These are phyloP conservation scores for Holtermanniella nyarrowii DNA, from an alignment of 768 basidiomycete genomes.

Conservation along the genomic window DNA sequence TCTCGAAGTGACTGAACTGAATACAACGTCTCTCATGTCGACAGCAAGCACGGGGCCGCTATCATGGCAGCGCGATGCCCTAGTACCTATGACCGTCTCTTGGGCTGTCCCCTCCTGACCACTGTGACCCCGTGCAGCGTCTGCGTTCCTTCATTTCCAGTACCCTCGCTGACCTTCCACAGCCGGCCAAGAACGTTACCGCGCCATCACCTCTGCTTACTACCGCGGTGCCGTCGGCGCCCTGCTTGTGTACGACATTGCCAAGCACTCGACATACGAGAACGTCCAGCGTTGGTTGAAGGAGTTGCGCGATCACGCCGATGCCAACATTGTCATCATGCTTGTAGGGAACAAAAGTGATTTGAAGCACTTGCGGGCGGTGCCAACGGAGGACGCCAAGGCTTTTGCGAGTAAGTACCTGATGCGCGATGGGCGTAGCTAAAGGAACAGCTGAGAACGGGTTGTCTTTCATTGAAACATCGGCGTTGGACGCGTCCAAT, in stretches of 20 bases:
- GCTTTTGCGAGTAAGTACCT: constrained; percentile 62
- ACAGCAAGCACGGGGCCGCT: too few species aligned
- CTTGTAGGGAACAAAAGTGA: constrained; percentile 98
- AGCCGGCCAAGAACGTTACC: constrained; percentile 96
- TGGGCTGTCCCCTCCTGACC: too few species aligned
- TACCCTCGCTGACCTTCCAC: constrained; percentile 2
- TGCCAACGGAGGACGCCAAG: constrained; percentile 96
- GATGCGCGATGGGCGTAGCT: not conserved
- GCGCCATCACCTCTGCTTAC: constrained; percentile 96
- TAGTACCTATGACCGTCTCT: too few species aligned
- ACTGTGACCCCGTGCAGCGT: too few species aligned
- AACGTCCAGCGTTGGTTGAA: constrained; percentile 94
- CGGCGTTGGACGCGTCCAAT: constrained; percentile 97
- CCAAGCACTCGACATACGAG: constrained; percentile 59
- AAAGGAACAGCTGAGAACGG: constrained; percentile 64
- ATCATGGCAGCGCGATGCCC: too few species aligned
- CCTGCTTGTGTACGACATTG: constrained; percentile 43
- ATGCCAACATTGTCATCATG: constrained; percentile 80
- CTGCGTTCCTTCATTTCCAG: constrained; percentile 4
- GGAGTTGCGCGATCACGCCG: constrained; percentile 87
- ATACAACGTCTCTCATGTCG: too few species aligned
- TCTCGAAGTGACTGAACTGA: too few species aligned
- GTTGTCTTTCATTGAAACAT: constrained; percentile 94
- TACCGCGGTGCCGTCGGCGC: constrained; percentile 79
- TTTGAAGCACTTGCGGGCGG: constrained; percentile 92